Evolutionary conservation across 2,329 filamentous ascomycete genomes (phyloP).

Genomic region (Colletotrichum sp.): DNA sequence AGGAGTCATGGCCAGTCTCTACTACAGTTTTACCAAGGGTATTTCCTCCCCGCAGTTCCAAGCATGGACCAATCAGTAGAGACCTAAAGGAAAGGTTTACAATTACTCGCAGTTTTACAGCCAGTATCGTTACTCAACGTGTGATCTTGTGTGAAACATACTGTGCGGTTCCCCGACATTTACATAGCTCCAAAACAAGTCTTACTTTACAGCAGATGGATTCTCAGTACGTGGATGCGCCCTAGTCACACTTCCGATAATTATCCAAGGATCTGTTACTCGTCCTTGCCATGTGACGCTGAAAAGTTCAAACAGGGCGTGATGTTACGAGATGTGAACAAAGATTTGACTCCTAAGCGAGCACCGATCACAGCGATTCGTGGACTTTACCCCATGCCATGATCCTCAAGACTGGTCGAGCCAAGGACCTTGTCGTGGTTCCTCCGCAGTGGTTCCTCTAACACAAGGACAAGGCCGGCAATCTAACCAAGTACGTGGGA

Average conservation of each 20-base stretch:
- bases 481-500: not conserved
- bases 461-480: not conserved
- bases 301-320: not conserved
- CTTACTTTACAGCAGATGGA: not conserved
- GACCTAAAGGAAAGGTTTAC: not conserved
- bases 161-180: not conserved
- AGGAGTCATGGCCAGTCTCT: not conserved
- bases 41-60: not conserved
- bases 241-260: fast-evolving
- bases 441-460: not conserved
- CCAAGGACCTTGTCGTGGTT: not conserved
- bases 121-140: not conserved
- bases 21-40: not conserved
- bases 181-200: not conserved
- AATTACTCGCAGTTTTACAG: not conserved
- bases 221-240: not conserved
- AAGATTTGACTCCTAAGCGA: not conserved
- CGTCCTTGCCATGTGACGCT: not conserved
- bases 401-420: not conserved
- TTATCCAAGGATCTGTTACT: not conserved
- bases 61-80: not conserved
- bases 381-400: not conserved
- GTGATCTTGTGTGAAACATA: not conserved
- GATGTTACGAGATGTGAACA: not conserved
- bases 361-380: not conserved